Evolutionary conservation across 148 eudicot species (phyloP), one percentile per base, ranked within the genome.

Genomic region (Nyssa sinensis): DNA sequence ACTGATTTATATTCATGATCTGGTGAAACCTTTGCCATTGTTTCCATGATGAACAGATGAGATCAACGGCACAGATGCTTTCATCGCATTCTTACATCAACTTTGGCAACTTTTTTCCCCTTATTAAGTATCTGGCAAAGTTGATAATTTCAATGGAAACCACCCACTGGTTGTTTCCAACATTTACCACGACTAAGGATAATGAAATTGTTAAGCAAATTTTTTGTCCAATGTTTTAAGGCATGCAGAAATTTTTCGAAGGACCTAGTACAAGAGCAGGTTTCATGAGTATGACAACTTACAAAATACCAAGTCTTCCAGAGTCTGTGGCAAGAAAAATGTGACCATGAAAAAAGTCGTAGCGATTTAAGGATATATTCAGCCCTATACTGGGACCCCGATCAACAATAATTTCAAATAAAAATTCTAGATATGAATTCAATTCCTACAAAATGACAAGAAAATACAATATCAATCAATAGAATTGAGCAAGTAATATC

Each of bases 241-340:
- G 49, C 67, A 31, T 17, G 60, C 1, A 29, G 28, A 69, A 27
- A 62, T 34, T 69, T 75, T 66, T n/a, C 60, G 71, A 11, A 39
- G 32, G 69, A 70, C 47, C 17, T 12, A 11, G 16, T 14, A 49
- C 13, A 33, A 9, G n/a, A 37, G 13, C 17, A 71, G 23, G 44
- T 53, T 2, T 57, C 33, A 24, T 62, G 60, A 63, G 70, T 27
- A 71, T n/a, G 51, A 64, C 55, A 81, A 88, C 96, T 91, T 88
- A 96, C 99, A 96, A 80, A 74, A 93, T 91, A 66, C 99, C 98
- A 78, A 96, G 98, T 76, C 99, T 84, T 74, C 97, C 94, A 65
- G 97, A 84, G 59, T 84, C 89, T 39, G 78, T 78, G 64, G 98
- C 94, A 72, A 96, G 79, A 83, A 96, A 96, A 66, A 96, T 82